phyloP scores from a whole-genome alignment of 805 yeast genomes.

The Torulaspora delbrueckii region DNA sequence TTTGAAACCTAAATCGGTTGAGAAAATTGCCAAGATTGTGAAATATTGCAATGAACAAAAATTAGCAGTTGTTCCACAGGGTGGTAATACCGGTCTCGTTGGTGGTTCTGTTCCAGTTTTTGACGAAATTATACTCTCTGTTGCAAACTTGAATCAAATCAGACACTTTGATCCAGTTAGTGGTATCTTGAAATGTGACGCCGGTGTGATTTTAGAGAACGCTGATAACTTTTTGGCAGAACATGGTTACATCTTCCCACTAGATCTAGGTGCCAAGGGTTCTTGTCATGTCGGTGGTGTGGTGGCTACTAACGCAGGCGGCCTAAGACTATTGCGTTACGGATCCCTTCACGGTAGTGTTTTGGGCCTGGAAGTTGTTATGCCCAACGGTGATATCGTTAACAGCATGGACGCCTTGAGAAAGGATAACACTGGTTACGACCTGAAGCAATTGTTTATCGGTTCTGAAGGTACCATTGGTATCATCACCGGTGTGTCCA shows the following conservation, averaged over 20 bases:
- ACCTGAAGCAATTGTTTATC: constrained; percentile 84
- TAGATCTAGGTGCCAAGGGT: constrained; percentile 94
- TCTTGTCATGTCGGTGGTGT: constrained; percentile 95
- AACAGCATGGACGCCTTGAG: constrained; percentile 79
- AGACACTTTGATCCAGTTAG: constrained; percentile 76
- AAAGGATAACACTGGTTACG: constrained; percentile 95
- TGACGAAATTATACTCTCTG: constrained; percentile 77
- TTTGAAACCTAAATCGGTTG: constrained; percentile 74
- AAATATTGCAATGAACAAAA: constrained; percentile 72
- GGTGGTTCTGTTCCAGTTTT: constrained; percentile 92
- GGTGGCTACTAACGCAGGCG: constrained; percentile 96
- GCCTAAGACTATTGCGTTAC: constrained; percentile 77
- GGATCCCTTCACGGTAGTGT: constrained; percentile 93
- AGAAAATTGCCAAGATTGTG: constrained; percentile 70
- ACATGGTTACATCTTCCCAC: constrained; percentile 84
- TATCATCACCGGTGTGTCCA: constrained; percentile 82
- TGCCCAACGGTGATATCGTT: constrained; percentile 80
- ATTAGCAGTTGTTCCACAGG: constrained; percentile 90
- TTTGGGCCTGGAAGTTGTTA: constrained; percentile 85
- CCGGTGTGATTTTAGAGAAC: constrained; percentile 82
- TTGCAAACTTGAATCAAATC: constrained; percentile 66
- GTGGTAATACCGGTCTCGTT: constrained; percentile 94
- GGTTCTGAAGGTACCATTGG: constrained; percentile 95
- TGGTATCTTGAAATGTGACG: constrained; percentile 84
- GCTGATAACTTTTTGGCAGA: constrained; percentile 78